Base-by-base conservation (phyloP, 2,329 filamentous ascomycete species). In the Aspergillus pseudoterreus region DNA sequence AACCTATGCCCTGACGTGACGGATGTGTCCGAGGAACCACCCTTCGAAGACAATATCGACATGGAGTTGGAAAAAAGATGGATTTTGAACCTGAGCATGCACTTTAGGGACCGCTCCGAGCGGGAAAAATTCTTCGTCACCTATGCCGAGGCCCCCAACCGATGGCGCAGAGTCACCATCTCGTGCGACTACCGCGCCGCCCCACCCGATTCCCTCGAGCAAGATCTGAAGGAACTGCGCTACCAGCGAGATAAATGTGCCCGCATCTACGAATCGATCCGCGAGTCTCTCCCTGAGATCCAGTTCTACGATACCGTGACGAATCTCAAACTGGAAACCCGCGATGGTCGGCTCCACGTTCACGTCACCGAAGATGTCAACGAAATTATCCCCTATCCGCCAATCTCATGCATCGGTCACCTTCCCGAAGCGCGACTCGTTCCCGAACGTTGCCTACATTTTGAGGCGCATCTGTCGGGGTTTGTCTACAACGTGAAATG, bases 61-160 rank as follows among this genome's bases (percentile, higher is more conserved):
- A 83, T 88, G 56, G 92, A 97, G 70, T 80, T 96, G 50, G 91
- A 96, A 64, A 82, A 80, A 54, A 86, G 82, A 64, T 99, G 94
- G 94, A 97, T 99, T 54, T 78, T 99, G 60, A 99, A 99, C 66
- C 80, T 97, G 54, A 96, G 91, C 72, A 96, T 99, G 94, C 91
- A 96, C 70, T 99, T 96, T 70, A 84, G 92, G 53, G 94, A 99
- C 73, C 86, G 87, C 63, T 95, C 92, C 11, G 88, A 89, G 62
- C 83, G 92, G 41, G 94, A 99, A 71, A 99, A 99, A 70, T 97
- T 97, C 76, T 99, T 97, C 70, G 86, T 99, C 57, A 97, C 94
- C 0, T 99, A 89, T 68, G 89, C 91, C 44, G 87, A 95, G 68
- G 81, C 82, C 44, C 85, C 89, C 4, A 87, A 83, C 56, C 77